Base-by-base conservation (phyloP, 106 monocot species). In the Dendrobium chrysotoxum region DNA sequence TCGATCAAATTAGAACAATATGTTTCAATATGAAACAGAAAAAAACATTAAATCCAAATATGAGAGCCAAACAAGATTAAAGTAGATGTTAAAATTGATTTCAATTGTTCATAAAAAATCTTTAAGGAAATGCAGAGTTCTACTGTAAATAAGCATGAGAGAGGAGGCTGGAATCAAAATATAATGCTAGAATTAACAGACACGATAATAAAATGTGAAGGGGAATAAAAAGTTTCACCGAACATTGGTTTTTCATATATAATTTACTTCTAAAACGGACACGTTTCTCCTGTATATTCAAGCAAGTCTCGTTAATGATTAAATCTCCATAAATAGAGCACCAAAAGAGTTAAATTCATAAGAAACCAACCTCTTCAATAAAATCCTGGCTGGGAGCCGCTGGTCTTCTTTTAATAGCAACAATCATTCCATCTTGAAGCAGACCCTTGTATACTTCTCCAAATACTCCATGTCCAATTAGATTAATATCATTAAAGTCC, bases 381-480 rank as follows among this genome's bases (percentile, higher is more conserved):
- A 97, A 89, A 71, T 90, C 87, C 67, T 78, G 86, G 76, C 85
- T 86, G 2, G 90, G 86, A 11, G 79, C 23, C 50, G 87, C 89
- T 79, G 42, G 57, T 42, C 97, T 83, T 82, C 81, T 94, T 88
- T 97, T 97, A 75, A 97, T 86, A 68, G 97, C 97, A 61, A 94
- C 94, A 53, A 97, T 81, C 79, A 81, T 94, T 47, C 92, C 92
- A 87, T 94, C 97, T 40, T 86, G 89, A 81, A 97, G 94, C 76
- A 97, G 83, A 53, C 97, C 97, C 85, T 97, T 97, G 83, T 94
- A 94, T 6, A 85, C 94, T 80, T 89, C 92, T 68, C 97, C 97
- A 84, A 97, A 97, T 73, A 70, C 86, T 61, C 97, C 97, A 80
- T 79, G 68, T 23, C 97, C 97, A 57, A 97, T 92, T 31, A 97